phyloP scores from a whole-genome alignment of 495 filamentous ascomycete species.

The Neurospora sp. region DNA sequence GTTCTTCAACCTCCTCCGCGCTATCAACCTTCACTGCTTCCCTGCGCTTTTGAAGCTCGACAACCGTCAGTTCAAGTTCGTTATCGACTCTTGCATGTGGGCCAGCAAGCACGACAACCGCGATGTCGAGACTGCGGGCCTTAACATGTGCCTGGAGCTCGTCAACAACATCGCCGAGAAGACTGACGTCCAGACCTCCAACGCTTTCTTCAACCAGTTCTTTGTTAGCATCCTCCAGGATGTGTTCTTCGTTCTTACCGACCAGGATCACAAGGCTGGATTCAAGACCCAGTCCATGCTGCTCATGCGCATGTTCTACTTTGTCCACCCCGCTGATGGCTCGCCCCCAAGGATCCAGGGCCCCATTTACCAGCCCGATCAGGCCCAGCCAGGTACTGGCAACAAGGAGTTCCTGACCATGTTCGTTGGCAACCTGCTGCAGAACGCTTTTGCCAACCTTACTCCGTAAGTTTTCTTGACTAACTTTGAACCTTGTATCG shows the following conservation, averaged over 20 bases:
- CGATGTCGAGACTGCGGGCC: constrained; percentile 92
- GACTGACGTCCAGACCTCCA: constrained; percentile 73
- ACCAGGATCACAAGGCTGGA: constrained; percentile 96
- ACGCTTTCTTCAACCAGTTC: constrained; percentile 95
- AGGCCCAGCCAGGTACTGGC: constrained; percentile 67
- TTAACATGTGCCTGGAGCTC: constrained; percentile 97
- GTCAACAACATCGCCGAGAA: constrained; percentile 93
- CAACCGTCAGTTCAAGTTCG: constrained; percentile 93
- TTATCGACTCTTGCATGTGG: constrained; percentile 99
- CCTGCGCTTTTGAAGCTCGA: constrained; percentile 87
- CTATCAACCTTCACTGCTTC: constrained; percentile 96
- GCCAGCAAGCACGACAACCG: constrained; percentile 99
- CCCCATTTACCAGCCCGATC: constrained; percentile 74
- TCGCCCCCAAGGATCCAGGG: constrained; percentile 74
- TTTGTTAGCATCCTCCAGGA: constrained; percentile 93
- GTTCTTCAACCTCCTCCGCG: constrained; percentile 92
- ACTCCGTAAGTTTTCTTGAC: constrained; percentile 59
- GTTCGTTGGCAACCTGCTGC: constrained; percentile 77
- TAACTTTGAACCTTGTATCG: background rate
- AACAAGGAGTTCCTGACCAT: constrained; percentile 85
- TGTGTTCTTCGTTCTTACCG: constrained; percentile 95
- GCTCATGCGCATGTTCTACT: constrained; percentile 91
- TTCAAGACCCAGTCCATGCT: constrained; percentile 96
- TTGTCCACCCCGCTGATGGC: constrained; percentile 55
- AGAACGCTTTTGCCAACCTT: constrained; percentile 87